A percentile compares a stretch with the other conserved stretches of the same genome.
These are phyloP conservation scores for Claviceps capensis DNA, from an alignment of 2,329 filamentous ascomycete genomes.

Conservation along the genomic window DNA sequence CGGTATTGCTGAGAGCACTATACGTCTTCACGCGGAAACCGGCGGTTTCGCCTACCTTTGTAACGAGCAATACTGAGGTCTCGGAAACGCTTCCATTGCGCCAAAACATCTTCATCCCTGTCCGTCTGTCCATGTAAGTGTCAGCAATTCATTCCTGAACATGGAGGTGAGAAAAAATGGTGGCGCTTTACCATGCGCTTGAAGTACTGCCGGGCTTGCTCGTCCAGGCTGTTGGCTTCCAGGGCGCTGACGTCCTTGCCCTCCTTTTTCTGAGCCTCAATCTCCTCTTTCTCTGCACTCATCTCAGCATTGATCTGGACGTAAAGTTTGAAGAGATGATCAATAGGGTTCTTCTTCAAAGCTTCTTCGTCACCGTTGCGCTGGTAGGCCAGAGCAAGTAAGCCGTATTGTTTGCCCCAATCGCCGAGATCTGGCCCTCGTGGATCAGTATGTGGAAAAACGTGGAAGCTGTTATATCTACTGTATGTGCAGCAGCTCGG, in stretches of 20 bases:
- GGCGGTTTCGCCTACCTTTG: slow-evolving; percentile 21
- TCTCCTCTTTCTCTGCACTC: slow-evolving; percentile 50
- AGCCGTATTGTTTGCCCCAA: slow-evolving; percentile 67
- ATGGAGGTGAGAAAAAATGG: neutral
- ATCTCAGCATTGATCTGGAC: slow-evolving; percentile 62
- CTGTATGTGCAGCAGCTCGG: neutral
- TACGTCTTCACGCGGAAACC: neutral
- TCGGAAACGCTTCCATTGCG: slow-evolving; percentile 52
- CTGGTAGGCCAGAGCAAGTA: slow-evolving; percentile 62
- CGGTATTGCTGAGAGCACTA: neutral
- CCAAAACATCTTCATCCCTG: slow-evolving; percentile 44
- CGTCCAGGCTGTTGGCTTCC: slow-evolving; percentile 48
- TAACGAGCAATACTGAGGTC: slow-evolving; percentile 55
- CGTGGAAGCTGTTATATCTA: neutral
- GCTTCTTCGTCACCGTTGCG: slow-evolving; percentile 62
- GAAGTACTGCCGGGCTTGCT: slow-evolving; percentile 62
- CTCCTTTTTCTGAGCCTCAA: slow-evolving; percentile 41
- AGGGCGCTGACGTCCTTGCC: slow-evolving; percentile 35
- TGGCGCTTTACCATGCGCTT: slow-evolving; percentile 39
- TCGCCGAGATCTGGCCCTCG: slow-evolving; percentile 48
- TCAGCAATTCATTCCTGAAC: neutral
- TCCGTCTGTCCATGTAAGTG: slow-evolving; percentile 31
- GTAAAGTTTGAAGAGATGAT: slow-evolving; percentile 72
- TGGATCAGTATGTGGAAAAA: neutral
- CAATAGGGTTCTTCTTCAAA: slow-evolving; percentile 59